These are phyloP conservation scores for carrot (Daucus carota) DNA, from an alignment of 129 eudicot genomes.

Conservation along the genomic window DH1_v3.0 NC_030383.2:63851501-63852000, in stretches of 20 bases:
- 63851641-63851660: slow-evolving; percentile 48
- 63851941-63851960: slow-evolving; percentile 15
- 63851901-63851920: slow-evolving; percentile 37
- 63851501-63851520: too few relatives aligned
- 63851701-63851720: slow-evolving; percentile 32
- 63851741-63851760: slow-evolving; percentile 27
- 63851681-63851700: slow-evolving; percentile 33
- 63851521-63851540: too few relatives aligned
- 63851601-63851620: slow-evolving; percentile 25
- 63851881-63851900: slow-evolving; percentile 56
- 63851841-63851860: slow-evolving; percentile 51
- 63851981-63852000: slow-evolving; percentile 16
- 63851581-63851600: neutral
- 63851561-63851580: too few relatives aligned
- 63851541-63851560: too few relatives aligned
- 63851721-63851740: slow-evolving; percentile 34
- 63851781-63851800: slow-evolving; percentile 3
- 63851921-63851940: slow-evolving; percentile 17
- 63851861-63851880: slow-evolving; percentile 27
- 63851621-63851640: slow-evolving; percentile 23
- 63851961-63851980: slow-evolving; percentile 19
- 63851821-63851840: slow-evolving; percentile 75
- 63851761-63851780: slow-evolving; percentile 19
- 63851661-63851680: slow-evolving; percentile 55
- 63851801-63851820: slow-evolving; percentile 23